A percentile compares a stretch with the other conserved stretches of the same genome.
Conservation (phyloP, 805 yeast species). For the Lipomyces sp. region DNA sequence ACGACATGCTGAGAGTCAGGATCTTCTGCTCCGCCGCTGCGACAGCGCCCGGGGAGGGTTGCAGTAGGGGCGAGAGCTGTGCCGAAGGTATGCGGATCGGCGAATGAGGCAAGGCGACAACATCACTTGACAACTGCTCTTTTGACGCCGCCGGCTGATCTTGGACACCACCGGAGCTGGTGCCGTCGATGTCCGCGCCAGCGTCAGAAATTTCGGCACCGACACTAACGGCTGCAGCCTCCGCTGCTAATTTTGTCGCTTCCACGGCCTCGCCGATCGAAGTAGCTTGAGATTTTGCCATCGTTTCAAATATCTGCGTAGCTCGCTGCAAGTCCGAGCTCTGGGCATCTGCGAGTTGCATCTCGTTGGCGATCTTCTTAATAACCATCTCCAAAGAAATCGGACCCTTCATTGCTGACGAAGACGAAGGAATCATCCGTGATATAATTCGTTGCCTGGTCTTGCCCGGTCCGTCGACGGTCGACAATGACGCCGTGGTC, state of each 20-base stretch:
- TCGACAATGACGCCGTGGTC: slow-evolving; percentile 15
- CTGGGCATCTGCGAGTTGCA: slow-evolving; percentile 21
- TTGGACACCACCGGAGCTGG: neutral
- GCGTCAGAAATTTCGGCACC: neutral
- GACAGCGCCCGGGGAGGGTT: neutral
- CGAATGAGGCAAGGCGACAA: neutral
- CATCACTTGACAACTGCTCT: neutral
- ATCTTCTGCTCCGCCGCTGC: slow-evolving; percentile 10
- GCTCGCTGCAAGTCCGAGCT: slow-evolving; percentile 20
- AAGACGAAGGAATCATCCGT: slow-evolving; percentile 15
- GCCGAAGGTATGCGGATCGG: slow-evolving; percentile 1
- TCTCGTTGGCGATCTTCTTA: slow-evolving; percentile 19
- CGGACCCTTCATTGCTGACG: slow-evolving; percentile 19
- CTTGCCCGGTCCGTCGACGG: slow-evolving; percentile 9
- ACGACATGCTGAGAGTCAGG: slow-evolving; percentile 8
- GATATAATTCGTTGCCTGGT: slow-evolving; percentile 22
- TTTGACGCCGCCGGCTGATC: too few relatives aligned
- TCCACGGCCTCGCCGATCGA: slow-evolving; percentile 2
- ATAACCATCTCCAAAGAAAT: slow-evolving; percentile 26
- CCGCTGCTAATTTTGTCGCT: slow-evolving; percentile 1
- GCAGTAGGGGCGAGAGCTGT: neutral
- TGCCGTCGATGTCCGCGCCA: neutral
- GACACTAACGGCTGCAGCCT: neutral
- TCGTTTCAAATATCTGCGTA: slow-evolving; percentile 14
- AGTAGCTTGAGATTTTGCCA: slow-evolving; percentile 9